phyloP scores from a whole-genome alignment of 768 basidiomycete genomes.

The Clitopilus passeckerianus region DNA sequence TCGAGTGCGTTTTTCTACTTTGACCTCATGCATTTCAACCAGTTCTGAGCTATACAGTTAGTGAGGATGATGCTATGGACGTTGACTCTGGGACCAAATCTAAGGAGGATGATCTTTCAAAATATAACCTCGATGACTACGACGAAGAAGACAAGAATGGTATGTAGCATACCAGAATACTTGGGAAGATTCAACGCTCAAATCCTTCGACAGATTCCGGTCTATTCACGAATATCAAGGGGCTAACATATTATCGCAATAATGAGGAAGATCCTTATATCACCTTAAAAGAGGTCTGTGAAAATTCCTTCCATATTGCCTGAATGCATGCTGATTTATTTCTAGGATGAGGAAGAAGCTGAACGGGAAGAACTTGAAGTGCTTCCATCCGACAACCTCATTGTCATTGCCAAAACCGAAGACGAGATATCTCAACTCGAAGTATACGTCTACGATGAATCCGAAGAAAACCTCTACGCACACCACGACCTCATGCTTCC shows the following conservation, averaged over 20 bases:
- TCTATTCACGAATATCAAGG: conserved; percentile 94
- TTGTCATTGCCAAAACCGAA: conserved; percentile 92
- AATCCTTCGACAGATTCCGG: conserved; percentile 44
- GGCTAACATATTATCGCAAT: conserved; percentile 85
- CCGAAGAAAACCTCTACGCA: conserved; percentile 86
- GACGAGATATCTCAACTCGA: conserved; percentile 96
- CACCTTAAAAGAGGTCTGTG: conserved; percentile 86
- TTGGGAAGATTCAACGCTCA: neutral
- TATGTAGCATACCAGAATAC: conserved; percentile 14
- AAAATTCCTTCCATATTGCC: neutral
- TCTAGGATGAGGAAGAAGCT: conserved; percentile 56
- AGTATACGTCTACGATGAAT: conserved; percentile 93
- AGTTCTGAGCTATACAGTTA: conserved; percentile 9
- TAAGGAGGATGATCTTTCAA: conserved; percentile 63
- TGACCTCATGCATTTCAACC: conserved; percentile 10
- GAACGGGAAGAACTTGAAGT: conserved; percentile 91
- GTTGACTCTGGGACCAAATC: conserved; percentile 38
- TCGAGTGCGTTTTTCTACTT: conserved; percentile 65
- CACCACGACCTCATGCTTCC: conserved; percentile 99
- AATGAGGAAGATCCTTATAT: conserved; percentile 96
- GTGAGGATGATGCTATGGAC: conserved; percentile 56
- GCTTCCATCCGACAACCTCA: conserved; percentile 84
- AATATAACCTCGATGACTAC: conserved; percentile 91
- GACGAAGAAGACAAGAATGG: conserved; percentile 64
- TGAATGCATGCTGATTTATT: neutral